Percentiles rank a stretch among this genome's conserved stretches.
Evolutionary conservation across 495 filamentous ascomycete species (phyloP).

Genomic region (Penicillium antarcticum): DNA sequence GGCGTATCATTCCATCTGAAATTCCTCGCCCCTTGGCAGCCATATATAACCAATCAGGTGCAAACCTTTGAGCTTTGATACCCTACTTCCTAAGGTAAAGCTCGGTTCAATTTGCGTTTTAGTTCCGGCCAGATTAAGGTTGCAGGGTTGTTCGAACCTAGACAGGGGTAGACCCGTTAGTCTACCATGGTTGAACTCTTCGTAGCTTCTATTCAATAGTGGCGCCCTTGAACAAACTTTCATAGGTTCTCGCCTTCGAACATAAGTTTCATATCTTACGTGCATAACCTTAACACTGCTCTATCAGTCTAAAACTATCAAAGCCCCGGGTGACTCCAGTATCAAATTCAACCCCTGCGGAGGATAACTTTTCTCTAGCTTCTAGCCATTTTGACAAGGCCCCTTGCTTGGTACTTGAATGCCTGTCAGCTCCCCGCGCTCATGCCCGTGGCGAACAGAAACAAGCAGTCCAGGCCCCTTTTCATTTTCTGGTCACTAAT

Average conservation of each 20-base stretch:
- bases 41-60: background rate
- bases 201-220: no score
- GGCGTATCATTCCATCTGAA: background rate
- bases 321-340: no score
- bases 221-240: no score
- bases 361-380: no score
- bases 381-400: background rate
- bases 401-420: slow-evolving; percentile 4
- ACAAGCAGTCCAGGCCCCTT: background rate
- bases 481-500: background rate
- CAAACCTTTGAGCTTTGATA: background rate
- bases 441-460: background rate
- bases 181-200: no score
- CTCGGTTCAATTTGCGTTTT: background rate
- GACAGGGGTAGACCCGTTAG: no score
- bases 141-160: no score
- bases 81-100: background rate
- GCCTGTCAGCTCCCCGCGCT: background rate
- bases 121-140: background rate
- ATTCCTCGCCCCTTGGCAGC: slow-evolving; percentile 2
- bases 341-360: no score
- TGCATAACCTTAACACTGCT: no score
- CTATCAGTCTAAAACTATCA: no score
- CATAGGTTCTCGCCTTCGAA: no score
- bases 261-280: no score